Evolutionary conservation across 2,329 filamentous ascomycete genomes (phyloP), one percentile per base, ranked within the genome.

Genomic region (Aureobasidium subglaciale): DNA sequence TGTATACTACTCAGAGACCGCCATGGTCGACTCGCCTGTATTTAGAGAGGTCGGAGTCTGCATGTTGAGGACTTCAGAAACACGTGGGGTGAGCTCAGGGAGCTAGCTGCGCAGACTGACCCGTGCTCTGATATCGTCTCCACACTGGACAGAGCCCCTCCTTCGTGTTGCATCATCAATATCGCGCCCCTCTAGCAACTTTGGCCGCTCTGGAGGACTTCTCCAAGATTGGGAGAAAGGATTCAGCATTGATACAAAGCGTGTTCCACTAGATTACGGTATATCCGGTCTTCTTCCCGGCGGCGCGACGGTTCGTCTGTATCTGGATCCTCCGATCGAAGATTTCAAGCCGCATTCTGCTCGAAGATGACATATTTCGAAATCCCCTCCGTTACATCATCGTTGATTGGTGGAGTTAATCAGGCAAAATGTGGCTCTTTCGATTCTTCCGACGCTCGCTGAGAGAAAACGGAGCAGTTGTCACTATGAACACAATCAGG

Each of bases 401-500:
- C 48, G 18, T 20, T 41, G n/a, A 52, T 52, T 52, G 48, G 48
- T 41, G 34, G 48, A 52, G 24, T 29, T 13, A 41, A 40, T 52
- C 32, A 41, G 48, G 48, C 48, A 41, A 50, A 52, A 52, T 40
- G 11, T 52, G 48, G n/a, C 48, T 35, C 48, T 35, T 52, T 35
- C 16, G n/a, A 40, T 52, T 52, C 27, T 52, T 52, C 48, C 48
- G 48, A 38, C 8, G 29, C 22, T 38, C 32, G 20, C 13, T 11
- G 34, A 38, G 46, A 30, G 32, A 50, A 32, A 35, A 32, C 30
- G 24, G 35, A 32, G 25, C 32, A 20, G n/a, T 18, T 27, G 20
- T 38, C n/a, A 20, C 5, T 20, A 22, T n/a, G 22, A 20, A 11
- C 15, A 7, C 10, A 5, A 13, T n/a, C 15, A 5, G 8, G 15